phyloP scores from a whole-genome alignment of 441 rosid genomes.

The Metrosideros polymorpha region DNA sequence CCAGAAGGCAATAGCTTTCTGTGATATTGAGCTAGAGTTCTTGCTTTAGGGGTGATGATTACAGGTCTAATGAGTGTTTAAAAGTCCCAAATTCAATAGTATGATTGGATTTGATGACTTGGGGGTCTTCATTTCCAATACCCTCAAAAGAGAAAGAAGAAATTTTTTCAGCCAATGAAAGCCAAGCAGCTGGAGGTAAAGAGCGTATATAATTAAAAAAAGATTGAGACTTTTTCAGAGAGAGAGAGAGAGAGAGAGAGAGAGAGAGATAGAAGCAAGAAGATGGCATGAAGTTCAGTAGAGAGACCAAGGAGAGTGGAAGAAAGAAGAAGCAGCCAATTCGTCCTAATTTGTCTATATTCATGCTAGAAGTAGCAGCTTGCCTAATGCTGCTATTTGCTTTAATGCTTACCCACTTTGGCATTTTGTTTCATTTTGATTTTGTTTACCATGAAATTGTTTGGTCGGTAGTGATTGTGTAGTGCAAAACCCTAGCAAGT shows the following conservation, averaged over 20 bases:
- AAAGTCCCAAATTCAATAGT: constrained; percentile 8
- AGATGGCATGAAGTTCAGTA: neutral
- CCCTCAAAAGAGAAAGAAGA: constrained; percentile 1
- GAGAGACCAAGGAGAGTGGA: neutral
- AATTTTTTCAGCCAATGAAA: constrained; percentile 8
- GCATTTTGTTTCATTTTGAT: neutral
- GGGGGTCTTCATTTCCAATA: constrained; percentile 24
- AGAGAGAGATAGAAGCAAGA: neutral
- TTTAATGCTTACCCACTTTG: neutral
- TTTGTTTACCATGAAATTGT: neutral
- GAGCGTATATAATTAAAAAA: constrained; percentile 17
- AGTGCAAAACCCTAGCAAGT: constrained; percentile 16
- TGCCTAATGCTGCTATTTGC: neutral
- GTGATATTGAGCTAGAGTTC: neutral
- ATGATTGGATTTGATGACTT: constrained; percentile 21
- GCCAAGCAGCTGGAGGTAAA: constrained; percentile 17
- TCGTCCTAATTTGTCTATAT: neutral
- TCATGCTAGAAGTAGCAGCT: neutral
- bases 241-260: neutral
- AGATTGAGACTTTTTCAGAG: neutral
- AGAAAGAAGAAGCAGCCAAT: neutral
- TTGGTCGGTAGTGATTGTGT: neutral
- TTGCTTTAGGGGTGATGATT: constrained; percentile 7
- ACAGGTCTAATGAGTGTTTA: constrained; percentile 22
- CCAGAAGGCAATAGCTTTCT: neutral